Evolutionary conservation across 768 basidiomycete genomes (phyloP), one percentile per base, ranked within the genome.

Genomic region (Leucocoprinus sp.): DNA sequence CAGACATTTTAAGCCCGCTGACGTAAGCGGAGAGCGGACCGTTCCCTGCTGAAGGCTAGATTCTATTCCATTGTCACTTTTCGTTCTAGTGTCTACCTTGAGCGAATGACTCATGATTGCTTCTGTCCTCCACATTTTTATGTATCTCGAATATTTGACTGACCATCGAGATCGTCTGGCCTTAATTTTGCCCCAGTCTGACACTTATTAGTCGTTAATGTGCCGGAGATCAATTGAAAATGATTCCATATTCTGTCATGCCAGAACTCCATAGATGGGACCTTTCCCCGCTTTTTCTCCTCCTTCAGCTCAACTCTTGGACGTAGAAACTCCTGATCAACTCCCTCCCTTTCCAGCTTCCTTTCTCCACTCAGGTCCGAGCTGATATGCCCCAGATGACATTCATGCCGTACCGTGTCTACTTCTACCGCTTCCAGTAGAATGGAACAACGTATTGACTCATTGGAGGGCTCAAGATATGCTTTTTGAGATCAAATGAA

Each of bases 401-500:
- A 37, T 9, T 28, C 12, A 14, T 23, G 17, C 18, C 37, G 19
- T 9, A 26, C n/a, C 17, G 12, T 36, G 43, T 15, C 19, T n/a
- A 21, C 18, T 8, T 15, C 31, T 26, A 8, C 36, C 14, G 34
- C 44, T 24, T 27, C 7, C 27, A 21, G 22, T 11, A 27, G 33
- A n/a, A 34, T 44, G 26, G 23, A 7, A 24, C 22, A 18, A 26
- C 33, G 17, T 8, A 14, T 21, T 34, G n/a, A n/a, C n/a, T n/a
- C n/a, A 17, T 33, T 35, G 22, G 17, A 21, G 31, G n/a, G 17
- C 36, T 2, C 36, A 29, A 37, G 44, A 45, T 45, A 28, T 8
- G 22, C 44, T 45, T 37, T 28, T 19, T 29, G 14, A 37, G 44
- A 45, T 45, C 11, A 45, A 45, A 45, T 45, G 37, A 45, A 45